Base-by-base conservation (phyloP, 306 rosid species). In the Cicer cuneatum region DNA sequence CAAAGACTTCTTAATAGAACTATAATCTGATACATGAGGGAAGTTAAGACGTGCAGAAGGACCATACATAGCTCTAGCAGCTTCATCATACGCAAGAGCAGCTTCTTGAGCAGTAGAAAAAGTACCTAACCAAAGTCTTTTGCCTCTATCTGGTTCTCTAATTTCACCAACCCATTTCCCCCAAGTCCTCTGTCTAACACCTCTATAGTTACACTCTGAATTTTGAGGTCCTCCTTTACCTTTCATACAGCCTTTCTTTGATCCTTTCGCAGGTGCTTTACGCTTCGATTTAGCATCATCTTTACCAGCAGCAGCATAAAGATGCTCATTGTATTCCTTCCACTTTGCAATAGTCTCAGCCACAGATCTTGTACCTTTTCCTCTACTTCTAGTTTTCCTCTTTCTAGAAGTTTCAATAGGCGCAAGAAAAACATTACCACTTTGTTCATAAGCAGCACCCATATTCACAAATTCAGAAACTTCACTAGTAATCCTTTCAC, bases 231-330 rank as follows among this genome's bases (percentile, higher is more conserved):
- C 99, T 35, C 99, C 99, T 54, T 95, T 95, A 4, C 99, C 99
- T 78, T 90, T 90, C 99, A 95, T 95, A 74, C 99, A 95, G 29
- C 99, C 99, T 79, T 95, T 95, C 97, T 92, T 95, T 1, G 99
- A 95, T 35, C 99, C 99, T 71, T 86, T 89, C 1, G 98, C 96
- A 0, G 96, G 99, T 2, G 79, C 86, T 77, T 81, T 90, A 0
- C 88, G 86, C 10, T 33, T 71, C 12, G 76, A 81, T 66, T 72
- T 89, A 21, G 71, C 72, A 8, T 63, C 86, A 6, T 29, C 77
- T 43, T 39, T 81, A 2, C 58, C 63, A 33, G 88, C 70, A 2
- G 57, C 63, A 39, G 88, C 70, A 9, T 75, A 81, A 0, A 84
- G 71, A 21, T 24, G 21, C 13, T 80, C 80, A 57, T 92, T 90